Conservation (phyloP, 2,329 filamentous ascomycete genomes). For the Diaporthe humulicola region DNA sequence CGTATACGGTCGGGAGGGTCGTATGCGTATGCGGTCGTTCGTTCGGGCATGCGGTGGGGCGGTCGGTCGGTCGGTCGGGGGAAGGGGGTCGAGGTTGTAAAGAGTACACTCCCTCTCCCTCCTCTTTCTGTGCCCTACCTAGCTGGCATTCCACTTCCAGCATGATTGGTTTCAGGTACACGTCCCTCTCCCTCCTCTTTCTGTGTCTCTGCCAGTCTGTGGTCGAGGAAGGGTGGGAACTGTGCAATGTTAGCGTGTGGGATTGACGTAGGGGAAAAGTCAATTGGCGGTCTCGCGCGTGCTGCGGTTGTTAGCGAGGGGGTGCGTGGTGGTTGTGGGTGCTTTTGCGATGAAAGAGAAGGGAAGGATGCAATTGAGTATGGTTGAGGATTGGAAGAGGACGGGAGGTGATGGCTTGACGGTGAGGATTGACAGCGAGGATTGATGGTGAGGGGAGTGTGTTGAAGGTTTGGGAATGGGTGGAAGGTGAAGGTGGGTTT, state of each 20-base stretch:
- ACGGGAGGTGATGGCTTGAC: neutral
- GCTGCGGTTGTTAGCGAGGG: neutral
- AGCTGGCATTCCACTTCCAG: slow-evolving; percentile 10
- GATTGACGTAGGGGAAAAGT: neutral
- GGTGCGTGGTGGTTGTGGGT: neutral
- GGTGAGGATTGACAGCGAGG: neutral
- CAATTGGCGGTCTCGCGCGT: neutral
- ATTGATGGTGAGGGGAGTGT: neutral
- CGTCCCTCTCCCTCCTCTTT: slow-evolving; percentile 5
- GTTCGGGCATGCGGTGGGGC: slow-evolving; percentile 16
- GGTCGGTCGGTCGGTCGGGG: neutral
- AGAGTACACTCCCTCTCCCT: slow-evolving; percentile 3
- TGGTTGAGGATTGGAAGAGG: neutral
- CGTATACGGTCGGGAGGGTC: slow-evolving; percentile 7
- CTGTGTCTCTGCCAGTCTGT: slow-evolving; percentile 11
- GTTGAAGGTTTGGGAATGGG: neutral
- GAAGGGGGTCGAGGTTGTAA: neutral
- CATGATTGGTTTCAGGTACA: neutral
- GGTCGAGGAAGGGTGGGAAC: neutral
- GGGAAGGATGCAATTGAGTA: neutral
- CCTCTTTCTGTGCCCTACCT: slow-evolving; percentile 5
- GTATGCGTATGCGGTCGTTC: slow-evolving; percentile 11
- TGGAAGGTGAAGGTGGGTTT: neutral
- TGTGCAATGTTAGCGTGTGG: neutral
- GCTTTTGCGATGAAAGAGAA: neutral